Base-by-base conservation (phyloP, 1,139 yeast species). In the Blastobotrys buckinghamii region DNA sequence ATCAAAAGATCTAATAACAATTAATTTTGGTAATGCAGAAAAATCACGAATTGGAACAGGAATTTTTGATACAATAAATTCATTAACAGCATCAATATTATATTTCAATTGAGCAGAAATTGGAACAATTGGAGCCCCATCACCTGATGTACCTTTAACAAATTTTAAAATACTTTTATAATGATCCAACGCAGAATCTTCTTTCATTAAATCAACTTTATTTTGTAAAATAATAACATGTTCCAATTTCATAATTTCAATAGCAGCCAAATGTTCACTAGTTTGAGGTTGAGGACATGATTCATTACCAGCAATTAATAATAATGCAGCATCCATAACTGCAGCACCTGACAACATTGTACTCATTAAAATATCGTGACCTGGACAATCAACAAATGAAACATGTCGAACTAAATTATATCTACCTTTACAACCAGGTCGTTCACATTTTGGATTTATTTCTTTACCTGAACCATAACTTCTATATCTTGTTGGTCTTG, bases 301-400 rank as follows among this genome's bases (percentile, higher is more conserved):
- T 77, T 94, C 99, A 69, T 94, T 94, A 70, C 97, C 98, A 37
- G 98, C 99, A 68, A 94, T 84, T 59, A 94, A 78, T 64, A 94
- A 75, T 55, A 94, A 76, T 13, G 99, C 99, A 51, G 98, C 99
- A 71, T 94, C 99, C 99, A 94, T 94, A 59, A 94, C 98, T 15
- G 99, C 99, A 38, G 99, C 99, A 68, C 99, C 99, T 45, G 97
- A 90, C 80, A 94, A 83, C 99, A 94, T 94, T 60, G 98, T 94
- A 78, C 97, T 89, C 98, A 94, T 94, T 69, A 94, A 83, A 76
- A 94, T 92, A 77, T 94, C 99, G 86, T 94, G 99, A 69, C 98
- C 99, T 52, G 99, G 99, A 76, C 98, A 94, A 76, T 94, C 99
- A 53, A 94, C 98, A 63, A 94, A 94, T 7, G 97, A 89, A 50